Conservation (phyloP, 2,329 filamentous ascomycete genomes). For the Sordariomycetes sp. region DNA sequence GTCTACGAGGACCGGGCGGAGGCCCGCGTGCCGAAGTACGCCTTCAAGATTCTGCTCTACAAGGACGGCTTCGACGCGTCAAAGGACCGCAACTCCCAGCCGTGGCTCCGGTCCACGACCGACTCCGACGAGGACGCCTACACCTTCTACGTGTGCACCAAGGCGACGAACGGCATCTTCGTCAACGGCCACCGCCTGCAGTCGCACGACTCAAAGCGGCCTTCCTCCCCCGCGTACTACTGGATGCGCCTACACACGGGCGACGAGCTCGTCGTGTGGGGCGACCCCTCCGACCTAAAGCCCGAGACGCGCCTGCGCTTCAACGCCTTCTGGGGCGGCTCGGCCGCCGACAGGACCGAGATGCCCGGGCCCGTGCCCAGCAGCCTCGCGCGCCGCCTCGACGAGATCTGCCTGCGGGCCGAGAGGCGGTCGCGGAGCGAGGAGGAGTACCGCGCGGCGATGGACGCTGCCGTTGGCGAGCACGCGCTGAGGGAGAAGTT, state of each 20-base stretch:
- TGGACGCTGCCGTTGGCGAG: slow-evolving; percentile 33
- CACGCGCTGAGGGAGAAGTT: slow-evolving; percentile 26
- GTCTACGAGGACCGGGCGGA: slow-evolving; percentile 54
- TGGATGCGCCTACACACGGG: slow-evolving; percentile 67
- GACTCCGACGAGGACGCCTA: slow-evolving; percentile 39
- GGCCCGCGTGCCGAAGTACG: slow-evolving; percentile 67
- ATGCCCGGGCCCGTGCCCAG: slow-evolving; percentile 15
- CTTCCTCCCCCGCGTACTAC: slow-evolving; percentile 40
- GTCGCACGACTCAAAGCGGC: slow-evolving; percentile 43
- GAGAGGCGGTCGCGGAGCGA: slow-evolving; percentile 31
- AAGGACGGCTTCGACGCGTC: slow-evolving; percentile 54
- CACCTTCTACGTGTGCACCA: slow-evolving; percentile 67
- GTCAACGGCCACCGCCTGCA: slow-evolving; percentile 63
- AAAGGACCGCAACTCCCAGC: slow-evolving; percentile 34
- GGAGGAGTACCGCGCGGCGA: slow-evolving; percentile 26
- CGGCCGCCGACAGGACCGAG: slow-evolving; percentile 19
- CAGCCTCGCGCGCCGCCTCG: slow-evolving; percentile 31
- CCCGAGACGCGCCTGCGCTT: slow-evolving; percentile 37
- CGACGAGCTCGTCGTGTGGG: slow-evolving; percentile 66
- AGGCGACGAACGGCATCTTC: slow-evolving; percentile 63
- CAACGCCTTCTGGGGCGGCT: slow-evolving; percentile 45
- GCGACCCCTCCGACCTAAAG: slow-evolving; percentile 22
- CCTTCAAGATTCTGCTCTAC: slow-evolving; percentile 69
- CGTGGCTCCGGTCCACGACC: slow-evolving; percentile 19
- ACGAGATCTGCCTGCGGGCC: slow-evolving; percentile 33